Percentiles rank a stretch among this genome's conserved stretches.
phyloP scores from a whole-genome alignment of 345 rosid species.

The Bretschneidera sinensis region DNA sequence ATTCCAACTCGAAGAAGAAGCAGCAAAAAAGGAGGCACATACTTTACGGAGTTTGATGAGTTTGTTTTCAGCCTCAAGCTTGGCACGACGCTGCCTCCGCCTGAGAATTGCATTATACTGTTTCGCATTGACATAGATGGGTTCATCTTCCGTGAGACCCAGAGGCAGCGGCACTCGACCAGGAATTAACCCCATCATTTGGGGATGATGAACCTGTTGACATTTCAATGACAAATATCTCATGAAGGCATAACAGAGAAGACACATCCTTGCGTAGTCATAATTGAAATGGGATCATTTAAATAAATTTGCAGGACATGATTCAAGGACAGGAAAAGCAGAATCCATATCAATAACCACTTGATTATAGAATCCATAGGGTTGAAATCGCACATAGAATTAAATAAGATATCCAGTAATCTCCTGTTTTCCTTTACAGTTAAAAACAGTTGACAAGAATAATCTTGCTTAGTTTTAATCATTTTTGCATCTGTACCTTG shows the following conservation, averaged over 20 bases:
- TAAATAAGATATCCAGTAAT: conserved; percentile 3
- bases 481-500: conserved; percentile 23
- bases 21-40: conserved; percentile 15
- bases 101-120: conserved; percentile 80
- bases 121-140: conserved; percentile 76
- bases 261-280: conserved; percentile 13
- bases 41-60: conserved; percentile 65
- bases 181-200: conserved; percentile 41
- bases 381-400: conserved; percentile 10
- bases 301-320: conserved; percentile 11
- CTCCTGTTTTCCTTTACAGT: neutral
- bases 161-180: conserved; percentile 65
- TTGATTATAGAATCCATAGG: conserved; percentile 6
- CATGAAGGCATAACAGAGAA: conserved; percentile 18
- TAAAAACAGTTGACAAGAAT: conserved; percentile 4
- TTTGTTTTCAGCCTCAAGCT: conserved; percentile 77
- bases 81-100: conserved; percentile 75
- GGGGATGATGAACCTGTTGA: conserved; percentile 51
- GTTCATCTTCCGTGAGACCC: conserved; percentile 47
- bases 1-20: neutral
- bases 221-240: conserved; percentile 21
- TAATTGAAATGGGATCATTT: conserved; percentile 1
- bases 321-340: conserved; percentile 11
- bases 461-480: neutral
- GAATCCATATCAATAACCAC: conserved; percentile 13